Conservation (phyloP, 805 yeast species). For the Zygosaccharomyces gambellarensis region DNA sequence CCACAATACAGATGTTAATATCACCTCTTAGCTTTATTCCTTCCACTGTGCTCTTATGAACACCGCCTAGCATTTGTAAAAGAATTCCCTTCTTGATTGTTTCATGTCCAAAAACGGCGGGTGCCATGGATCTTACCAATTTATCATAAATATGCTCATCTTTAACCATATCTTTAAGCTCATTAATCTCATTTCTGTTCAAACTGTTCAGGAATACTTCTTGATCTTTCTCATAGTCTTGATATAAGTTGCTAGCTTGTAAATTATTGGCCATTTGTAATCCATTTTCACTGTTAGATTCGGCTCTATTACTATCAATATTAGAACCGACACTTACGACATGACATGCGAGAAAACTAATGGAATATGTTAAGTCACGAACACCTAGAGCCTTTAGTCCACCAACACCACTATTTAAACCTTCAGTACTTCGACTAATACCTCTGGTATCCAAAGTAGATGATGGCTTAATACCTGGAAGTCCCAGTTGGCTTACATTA, state of each 20-base stretch:
- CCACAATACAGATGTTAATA: constrained; percentile 91
- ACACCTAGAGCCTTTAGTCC: constrained; percentile 91
- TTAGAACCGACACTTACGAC: constrained; percentile 57
- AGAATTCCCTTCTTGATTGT: constrained; percentile 87
- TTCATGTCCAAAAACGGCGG: constrained; percentile 95
- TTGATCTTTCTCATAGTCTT: constrained; percentile 64
- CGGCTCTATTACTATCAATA: constrained; percentile 9
- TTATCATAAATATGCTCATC: constrained; percentile 81
- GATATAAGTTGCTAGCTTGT: constrained; percentile 24
- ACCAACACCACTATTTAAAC: constrained; percentile 76
- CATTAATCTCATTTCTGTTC: constrained; percentile 76
- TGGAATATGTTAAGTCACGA: constrained; percentile 84
- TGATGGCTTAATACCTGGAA: constrained; percentile 91
- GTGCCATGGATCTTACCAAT: constrained; percentile 84
- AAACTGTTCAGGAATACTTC: constrained; percentile 73
- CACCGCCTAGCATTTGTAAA: constrained; percentile 89
- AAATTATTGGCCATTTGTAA: constrained; percentile 26
- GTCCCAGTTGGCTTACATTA: constrained; percentile 85
- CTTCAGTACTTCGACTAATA: constrained; percentile 46
- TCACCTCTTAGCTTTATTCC: constrained; percentile 96
- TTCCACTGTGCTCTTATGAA: constrained; percentile 87
- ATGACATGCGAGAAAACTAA: constrained; percentile 89
- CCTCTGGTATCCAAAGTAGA: constrained; percentile 63
- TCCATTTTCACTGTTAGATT: constrained; percentile 19
- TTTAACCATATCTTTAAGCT: constrained; percentile 83